Conservation (phyloP, 495 filamentous ascomycete species). For the Neurospora sublineolata region DNA sequence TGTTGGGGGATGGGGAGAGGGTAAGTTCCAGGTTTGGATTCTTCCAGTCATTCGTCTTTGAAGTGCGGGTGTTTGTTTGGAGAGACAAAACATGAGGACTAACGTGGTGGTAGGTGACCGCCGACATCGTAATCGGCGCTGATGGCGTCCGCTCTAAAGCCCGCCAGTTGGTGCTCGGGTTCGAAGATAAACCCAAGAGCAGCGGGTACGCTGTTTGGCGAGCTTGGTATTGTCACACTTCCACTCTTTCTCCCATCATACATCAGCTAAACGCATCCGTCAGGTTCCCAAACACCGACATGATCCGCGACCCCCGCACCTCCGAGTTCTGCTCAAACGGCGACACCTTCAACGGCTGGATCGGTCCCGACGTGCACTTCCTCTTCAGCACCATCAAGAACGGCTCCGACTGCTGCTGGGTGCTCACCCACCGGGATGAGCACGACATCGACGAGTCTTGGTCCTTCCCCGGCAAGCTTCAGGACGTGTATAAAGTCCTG, state of each 20-base stretch:
- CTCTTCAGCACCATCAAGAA: slow-evolving; percentile 49
- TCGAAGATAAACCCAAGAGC: slow-evolving; percentile 47
- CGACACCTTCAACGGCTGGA: slow-evolving; percentile 51
- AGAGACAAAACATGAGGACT: neutral
- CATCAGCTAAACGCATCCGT: too few relatives aligned
- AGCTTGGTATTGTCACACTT: slow-evolving; percentile 38
- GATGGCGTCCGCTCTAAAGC: slow-evolving; percentile 53
- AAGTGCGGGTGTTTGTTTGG: neutral
- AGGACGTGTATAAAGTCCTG: slow-evolving; percentile 46
- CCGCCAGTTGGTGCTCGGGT: slow-evolving; percentile 46
- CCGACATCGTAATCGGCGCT: slow-evolving; percentile 46
- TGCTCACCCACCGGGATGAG: slow-evolving; percentile 48
- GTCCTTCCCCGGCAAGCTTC: slow-evolving; percentile 47
- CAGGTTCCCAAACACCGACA: slow-evolving; percentile 47
- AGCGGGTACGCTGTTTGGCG: slow-evolving; percentile 49
- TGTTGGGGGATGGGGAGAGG: slow-evolving; percentile 39
- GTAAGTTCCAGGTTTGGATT: too few relatives aligned
- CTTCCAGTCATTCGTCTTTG: too few relatives aligned
- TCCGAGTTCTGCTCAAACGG: slow-evolving; percentile 48
- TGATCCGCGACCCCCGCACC: slow-evolving; percentile 47
- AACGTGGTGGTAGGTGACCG: slow-evolving; percentile 19
- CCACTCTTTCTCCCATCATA: neutral
- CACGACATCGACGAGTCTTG: slow-evolving; percentile 51
- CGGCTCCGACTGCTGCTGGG: slow-evolving; percentile 54
- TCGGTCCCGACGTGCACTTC: slow-evolving; percentile 48